phyloP scores from a whole-genome alignment of 106 monocot species.

The Dendrobium officinale region DNA sequence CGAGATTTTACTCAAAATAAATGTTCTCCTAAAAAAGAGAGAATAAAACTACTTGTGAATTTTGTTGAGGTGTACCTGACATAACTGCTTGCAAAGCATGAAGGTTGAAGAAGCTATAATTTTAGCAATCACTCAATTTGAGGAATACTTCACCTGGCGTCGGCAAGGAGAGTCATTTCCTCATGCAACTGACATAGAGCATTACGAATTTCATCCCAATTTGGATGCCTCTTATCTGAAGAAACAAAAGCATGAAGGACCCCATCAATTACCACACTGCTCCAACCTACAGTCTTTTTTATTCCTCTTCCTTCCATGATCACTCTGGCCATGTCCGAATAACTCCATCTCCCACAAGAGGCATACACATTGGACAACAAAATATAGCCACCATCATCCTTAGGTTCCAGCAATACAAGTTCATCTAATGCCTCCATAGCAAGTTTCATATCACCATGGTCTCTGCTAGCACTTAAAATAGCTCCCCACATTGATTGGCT shows the following conservation, averaged over 20 bases:
- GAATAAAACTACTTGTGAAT: too few species aligned
- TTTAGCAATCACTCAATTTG: neutral
- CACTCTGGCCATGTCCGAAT: slow-evolving; percentile 34
- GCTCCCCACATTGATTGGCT: slow-evolving; percentile 62
- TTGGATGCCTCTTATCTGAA: slow-evolving; percentile 35
- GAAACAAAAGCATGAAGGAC: slow-evolving; percentile 45
- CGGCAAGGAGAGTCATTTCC: slow-evolving; percentile 17
- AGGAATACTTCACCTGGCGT: neutral
- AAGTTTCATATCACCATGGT: slow-evolving; percentile 21
- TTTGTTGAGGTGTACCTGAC: too few species aligned
- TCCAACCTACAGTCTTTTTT: slow-evolving; percentile 47
- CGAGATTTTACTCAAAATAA: too few species aligned
- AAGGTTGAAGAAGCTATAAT: too few species aligned
- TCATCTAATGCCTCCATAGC: slow-evolving; percentile 36
- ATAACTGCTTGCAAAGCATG: too few species aligned
- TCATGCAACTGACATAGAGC: slow-evolving; percentile 22
- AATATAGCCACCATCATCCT: slow-evolving; percentile 61
- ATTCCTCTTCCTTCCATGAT: slow-evolving; percentile 46
- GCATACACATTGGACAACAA: slow-evolving; percentile 54
- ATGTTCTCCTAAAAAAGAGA: too few species aligned
- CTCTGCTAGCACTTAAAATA: slow-evolving; percentile 44
- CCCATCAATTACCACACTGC: slow-evolving; percentile 37
- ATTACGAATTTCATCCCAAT: slow-evolving; percentile 12
- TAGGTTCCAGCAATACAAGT: slow-evolving; percentile 44
- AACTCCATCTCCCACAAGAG: slow-evolving; percentile 43